Evolutionary conservation across 2,329 filamentous ascomycete genomes (phyloP), one percentile per base, ranked within the genome.

Genomic region (Gnomoniopsis sp.): DNA sequence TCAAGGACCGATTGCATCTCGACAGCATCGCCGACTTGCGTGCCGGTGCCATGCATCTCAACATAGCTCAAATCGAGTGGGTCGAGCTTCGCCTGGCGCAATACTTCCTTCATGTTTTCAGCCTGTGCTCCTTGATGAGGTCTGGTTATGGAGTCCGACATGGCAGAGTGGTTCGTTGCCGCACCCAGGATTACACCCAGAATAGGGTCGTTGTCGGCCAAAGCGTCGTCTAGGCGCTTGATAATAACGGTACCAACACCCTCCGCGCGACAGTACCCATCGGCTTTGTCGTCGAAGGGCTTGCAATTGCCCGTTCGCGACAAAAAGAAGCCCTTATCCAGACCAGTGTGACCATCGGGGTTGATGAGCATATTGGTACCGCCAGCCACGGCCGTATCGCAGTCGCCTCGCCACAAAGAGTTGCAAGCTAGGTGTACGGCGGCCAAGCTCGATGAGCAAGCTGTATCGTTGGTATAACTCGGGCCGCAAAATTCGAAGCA

Each of bases 1-100:
- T 77, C 73, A 1, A 86, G 84, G 49, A 96, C 88, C 0, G 88
- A 91, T 1, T 84, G 79, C 88, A 93, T 93, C 71, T 96, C 92
- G 2, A 85, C 88, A 8, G 85, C 86, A 67, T 96, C 91, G 62
- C 90, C 91, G 23, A 88, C 90, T 71, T 95, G 90, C 0, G 90
- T 96, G 34, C 91, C 57, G n/a, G 36, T 57, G 1, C 43, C 43
- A 46, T 46, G 2, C 17, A 22, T n/a, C 11, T 21, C 10, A 21
- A 21, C 21, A 12, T n/a, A 22, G 8, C 23, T 1, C 3, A 4
- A 19, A 30, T 11, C 22, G 4, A 17, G 22, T 53, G 14, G 38
- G 14, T 15, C 8, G 15, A 8, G 34, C 8, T 15, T 38, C 15
- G 8, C 34, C 34, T 15, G 15, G 15, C 8, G 34, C 8, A 8